These are phyloP conservation scores for Puya raimondii DNA, from an alignment of 176 grass and related monocot species.

Conservation along the genomic window DNA sequence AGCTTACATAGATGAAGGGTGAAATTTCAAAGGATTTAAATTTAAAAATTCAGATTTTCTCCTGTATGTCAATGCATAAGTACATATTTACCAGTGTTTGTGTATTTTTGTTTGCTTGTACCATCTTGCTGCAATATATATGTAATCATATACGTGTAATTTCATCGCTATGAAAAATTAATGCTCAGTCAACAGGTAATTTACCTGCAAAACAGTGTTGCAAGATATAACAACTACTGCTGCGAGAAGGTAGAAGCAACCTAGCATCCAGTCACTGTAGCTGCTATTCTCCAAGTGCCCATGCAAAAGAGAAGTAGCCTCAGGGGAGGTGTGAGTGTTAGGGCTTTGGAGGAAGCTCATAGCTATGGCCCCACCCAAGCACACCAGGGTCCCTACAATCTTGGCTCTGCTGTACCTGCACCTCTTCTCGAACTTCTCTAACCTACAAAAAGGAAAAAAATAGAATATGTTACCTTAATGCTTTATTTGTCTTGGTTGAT, in stretches of 20 bases:
- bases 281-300: background rate
- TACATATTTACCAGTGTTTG: no score
- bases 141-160: background rate
- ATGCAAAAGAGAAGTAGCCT: background rate
- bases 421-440: constrained; percentile 46
- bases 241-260: constrained; percentile 44
- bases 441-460: constrained; percentile 17
- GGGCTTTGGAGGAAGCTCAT: constrained; percentile 54
- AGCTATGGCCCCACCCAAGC: constrained; percentile 41
- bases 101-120: no score
- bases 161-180: background rate
- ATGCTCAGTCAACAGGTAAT: background rate
- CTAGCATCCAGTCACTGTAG: constrained; percentile 44
- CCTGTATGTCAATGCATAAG: no score
- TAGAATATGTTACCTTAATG: background rate
- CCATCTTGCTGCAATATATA: no score
- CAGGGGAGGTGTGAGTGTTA: background rate
- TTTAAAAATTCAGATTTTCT: no score
- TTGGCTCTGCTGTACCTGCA: constrained; percentile 64
- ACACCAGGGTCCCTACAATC: constrained; percentile 47
- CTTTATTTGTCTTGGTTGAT: no score
- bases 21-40: no score
- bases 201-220: constrained; percentile 51
- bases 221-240: constrained; percentile 26
- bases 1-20: no score